These are phyloP conservation scores for Acrodontium crateriforme DNA, from an alignment of 2,329 filamentous ascomycete species.

Conservation along the genomic window DNA sequence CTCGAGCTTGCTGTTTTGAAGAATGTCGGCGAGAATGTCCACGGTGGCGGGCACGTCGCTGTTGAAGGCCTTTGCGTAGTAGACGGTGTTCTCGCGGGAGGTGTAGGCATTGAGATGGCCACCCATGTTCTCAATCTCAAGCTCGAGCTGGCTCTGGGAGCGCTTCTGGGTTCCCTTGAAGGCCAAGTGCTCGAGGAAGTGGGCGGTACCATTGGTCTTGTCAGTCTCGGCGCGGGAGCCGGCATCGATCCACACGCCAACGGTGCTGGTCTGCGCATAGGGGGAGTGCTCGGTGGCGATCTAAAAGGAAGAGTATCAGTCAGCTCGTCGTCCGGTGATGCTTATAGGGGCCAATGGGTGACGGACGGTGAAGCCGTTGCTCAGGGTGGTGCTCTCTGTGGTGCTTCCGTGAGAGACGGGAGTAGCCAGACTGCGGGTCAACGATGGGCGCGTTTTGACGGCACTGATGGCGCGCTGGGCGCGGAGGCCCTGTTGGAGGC, in stretches of 20 bases:
- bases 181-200: constrained; percentile 98
- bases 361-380: constrained; percentile 92
- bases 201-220: constrained; percentile 96
- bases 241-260: constrained; percentile 98
- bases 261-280: constrained; percentile 94
- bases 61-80: constrained; percentile 99
- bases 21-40: constrained; percentile 96
- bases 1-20: constrained; percentile 98
- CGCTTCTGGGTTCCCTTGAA: constrained; percentile 98
- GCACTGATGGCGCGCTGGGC: constrained; percentile 71
- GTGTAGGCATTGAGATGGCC: constrained; percentile 99
- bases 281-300: constrained; percentile 97
- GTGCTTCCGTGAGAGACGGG: constrained; percentile 61
- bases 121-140: constrained; percentile 99
- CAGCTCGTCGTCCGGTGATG: constrained; percentile 1
- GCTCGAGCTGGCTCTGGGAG: constrained; percentile 92
- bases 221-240: constrained; percentile 95
- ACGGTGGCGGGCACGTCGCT: constrained; percentile 90
- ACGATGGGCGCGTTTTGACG: constrained; percentile 46
- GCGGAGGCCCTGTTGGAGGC: constrained; percentile 81
- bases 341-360: constrained; percentile 8
- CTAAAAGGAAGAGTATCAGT: constrained; percentile 41
- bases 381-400: constrained; percentile 91
- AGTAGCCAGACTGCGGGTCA: constrained; percentile 80
- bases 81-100: constrained; percentile 98